Conservation (phyloP, 106 monocot genomes). For the Agapanthus africanus region DNA sequence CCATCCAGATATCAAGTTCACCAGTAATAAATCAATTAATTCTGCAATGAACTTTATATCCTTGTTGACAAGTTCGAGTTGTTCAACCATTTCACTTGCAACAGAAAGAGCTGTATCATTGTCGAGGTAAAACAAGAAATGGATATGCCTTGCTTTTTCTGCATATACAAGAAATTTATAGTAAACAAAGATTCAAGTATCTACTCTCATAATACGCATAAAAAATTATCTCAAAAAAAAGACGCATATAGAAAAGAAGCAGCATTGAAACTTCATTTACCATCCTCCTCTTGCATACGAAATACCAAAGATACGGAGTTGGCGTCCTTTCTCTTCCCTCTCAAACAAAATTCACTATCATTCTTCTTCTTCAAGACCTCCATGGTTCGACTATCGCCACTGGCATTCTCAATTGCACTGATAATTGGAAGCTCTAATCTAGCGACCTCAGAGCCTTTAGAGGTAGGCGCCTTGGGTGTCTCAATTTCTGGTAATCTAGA, state of each 20-base stretch:
- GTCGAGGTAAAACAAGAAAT: slow-evolving; percentile 33
- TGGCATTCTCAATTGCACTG: slow-evolving; percentile 11
- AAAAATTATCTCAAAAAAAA: neutral
- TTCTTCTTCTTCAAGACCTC: slow-evolving; percentile 19
- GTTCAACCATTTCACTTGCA: slow-evolving; percentile 56
- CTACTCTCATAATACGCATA: neutral
- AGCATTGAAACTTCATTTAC: slow-evolving; percentile 9
- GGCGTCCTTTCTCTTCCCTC: slow-evolving; percentile 19
- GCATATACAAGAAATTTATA: slow-evolving; percentile 5
- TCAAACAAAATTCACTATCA: slow-evolving; percentile 30
- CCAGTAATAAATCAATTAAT: slow-evolving; percentile 49
- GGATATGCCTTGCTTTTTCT: slow-evolving; percentile 20
- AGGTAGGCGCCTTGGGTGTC: neutral
- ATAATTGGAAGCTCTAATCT: neutral
- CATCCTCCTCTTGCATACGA: slow-evolving; percentile 21
- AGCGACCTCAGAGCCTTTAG: slow-evolving; percentile 6
- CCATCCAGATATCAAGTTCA: slow-evolving; percentile 42
- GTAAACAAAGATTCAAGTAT: neutral
- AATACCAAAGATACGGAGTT: slow-evolving; percentile 23
- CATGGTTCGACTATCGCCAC: slow-evolving; percentile 8
- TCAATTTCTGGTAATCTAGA: too few relatives aligned
- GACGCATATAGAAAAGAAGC: neutral
- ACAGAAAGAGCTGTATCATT: slow-evolving; percentile 39
- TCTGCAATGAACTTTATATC: slow-evolving; percentile 26
- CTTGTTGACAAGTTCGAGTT: slow-evolving; percentile 23